Percentiles rank a stretch among this genome's conserved stretches.
Evolutionary conservation across 2,329 filamentous ascomycete genomes (phyloP).

Genomic region (Microcyclosporella mali): DNA sequence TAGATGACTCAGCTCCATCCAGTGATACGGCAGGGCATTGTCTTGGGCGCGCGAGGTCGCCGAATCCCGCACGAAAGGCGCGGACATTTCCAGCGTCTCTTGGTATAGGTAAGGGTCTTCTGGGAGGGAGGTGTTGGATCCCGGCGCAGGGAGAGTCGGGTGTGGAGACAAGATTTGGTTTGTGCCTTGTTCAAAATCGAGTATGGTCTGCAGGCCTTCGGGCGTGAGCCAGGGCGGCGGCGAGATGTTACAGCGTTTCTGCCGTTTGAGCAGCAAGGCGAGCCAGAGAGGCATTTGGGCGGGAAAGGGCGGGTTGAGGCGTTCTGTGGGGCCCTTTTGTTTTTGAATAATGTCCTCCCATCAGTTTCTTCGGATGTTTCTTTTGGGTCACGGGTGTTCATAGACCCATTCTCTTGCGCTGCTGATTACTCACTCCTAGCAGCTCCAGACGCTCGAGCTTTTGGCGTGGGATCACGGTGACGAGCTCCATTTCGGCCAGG

Average conservation of each 20-base stretch:
- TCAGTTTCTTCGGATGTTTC: too few relatives aligned
- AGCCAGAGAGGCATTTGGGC: slow-evolving; percentile 84
- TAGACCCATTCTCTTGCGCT: slow-evolving; percentile 21
- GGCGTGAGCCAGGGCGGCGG: slow-evolving; percentile 84
- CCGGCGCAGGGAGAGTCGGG: slow-evolving; percentile 56
- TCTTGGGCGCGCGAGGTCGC: slow-evolving; percentile 64
- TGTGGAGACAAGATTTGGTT: slow-evolving; percentile 70
- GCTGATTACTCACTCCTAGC: slow-evolving; percentile 62
- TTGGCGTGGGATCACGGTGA: slow-evolving; percentile 88
- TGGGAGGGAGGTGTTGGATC: slow-evolving; percentile 26
- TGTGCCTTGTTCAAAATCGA: slow-evolving; percentile 71
- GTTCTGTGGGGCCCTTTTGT: slow-evolving; percentile 76
- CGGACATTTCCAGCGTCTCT: slow-evolving; percentile 32
- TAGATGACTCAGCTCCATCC: slow-evolving; percentile 85
- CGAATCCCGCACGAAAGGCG: slow-evolving; percentile 68
- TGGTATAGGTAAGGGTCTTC: slow-evolving; percentile 24
- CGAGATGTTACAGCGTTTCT: slow-evolving; percentile 86
- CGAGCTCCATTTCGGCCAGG: slow-evolving; percentile 93
- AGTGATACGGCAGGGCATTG: slow-evolving; percentile 81
- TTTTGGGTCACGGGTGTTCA: too few relatives aligned
- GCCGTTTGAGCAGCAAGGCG: slow-evolving; percentile 87
- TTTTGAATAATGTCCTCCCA: too few relatives aligned
- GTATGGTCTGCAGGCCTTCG: slow-evolving; percentile 66
- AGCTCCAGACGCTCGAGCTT: slow-evolving; percentile 79
- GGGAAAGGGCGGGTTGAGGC: slow-evolving; percentile 74